These are phyloP conservation scores for Coemansia sp. DNA, from an alignment of 192 early-diverging fungal genomes.

Conservation along the genomic window DNA sequence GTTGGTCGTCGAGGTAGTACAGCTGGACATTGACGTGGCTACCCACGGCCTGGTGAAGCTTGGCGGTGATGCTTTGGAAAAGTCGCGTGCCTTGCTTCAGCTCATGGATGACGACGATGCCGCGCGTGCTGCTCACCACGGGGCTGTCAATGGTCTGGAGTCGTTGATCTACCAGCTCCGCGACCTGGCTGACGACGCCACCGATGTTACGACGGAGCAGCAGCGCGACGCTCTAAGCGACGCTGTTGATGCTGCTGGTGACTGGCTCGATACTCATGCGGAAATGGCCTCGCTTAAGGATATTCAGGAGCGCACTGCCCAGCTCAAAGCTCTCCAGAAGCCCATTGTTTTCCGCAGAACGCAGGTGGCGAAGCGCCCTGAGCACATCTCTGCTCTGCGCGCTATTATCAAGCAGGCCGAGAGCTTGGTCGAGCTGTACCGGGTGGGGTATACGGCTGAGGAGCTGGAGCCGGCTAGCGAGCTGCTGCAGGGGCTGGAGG, in stretches of 20 bases:
- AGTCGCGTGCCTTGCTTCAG: slow-evolving; percentile 54
- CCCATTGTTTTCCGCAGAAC: slow-evolving; percentile 42
- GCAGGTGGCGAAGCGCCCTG: slow-evolving; percentile 62
- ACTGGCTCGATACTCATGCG: slow-evolving; percentile 85
- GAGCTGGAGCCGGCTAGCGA: slow-evolving; percentile 49
- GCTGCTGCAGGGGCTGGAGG: slow-evolving; percentile 54
- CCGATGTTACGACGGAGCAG: slow-evolving; percentile 55
- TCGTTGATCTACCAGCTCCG: slow-evolving; percentile 83
- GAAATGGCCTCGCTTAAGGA: slow-evolving; percentile 58
- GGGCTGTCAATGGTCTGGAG: slow-evolving; percentile 86
- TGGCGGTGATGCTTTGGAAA: slow-evolving; percentile 33
- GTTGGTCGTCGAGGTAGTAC: slow-evolving; percentile 45
- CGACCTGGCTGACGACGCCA: slow-evolving; percentile 74
- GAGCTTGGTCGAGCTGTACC: slow-evolving; percentile 26
- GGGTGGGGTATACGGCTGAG: slow-evolving; percentile 52
- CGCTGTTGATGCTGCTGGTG: slow-evolving; percentile 59
- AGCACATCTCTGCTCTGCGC: slow-evolving; percentile 51
- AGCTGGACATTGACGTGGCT: slow-evolving; percentile 58
- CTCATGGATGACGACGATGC: slow-evolving; percentile 75
- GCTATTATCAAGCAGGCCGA: slow-evolving; percentile 53
- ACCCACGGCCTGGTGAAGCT: slow-evolving; percentile 59
- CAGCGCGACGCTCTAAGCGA: slow-evolving; percentile 66
- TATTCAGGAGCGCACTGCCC: slow-evolving; percentile 42
- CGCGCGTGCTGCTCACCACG: slow-evolving; percentile 68
- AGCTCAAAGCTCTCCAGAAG: slow-evolving; percentile 49